These are phyloP conservation scores for Leccinum pallidistipes DNA, from an alignment of 1,284 basidiomycete genomes.

Conservation along the genomic window DNA sequence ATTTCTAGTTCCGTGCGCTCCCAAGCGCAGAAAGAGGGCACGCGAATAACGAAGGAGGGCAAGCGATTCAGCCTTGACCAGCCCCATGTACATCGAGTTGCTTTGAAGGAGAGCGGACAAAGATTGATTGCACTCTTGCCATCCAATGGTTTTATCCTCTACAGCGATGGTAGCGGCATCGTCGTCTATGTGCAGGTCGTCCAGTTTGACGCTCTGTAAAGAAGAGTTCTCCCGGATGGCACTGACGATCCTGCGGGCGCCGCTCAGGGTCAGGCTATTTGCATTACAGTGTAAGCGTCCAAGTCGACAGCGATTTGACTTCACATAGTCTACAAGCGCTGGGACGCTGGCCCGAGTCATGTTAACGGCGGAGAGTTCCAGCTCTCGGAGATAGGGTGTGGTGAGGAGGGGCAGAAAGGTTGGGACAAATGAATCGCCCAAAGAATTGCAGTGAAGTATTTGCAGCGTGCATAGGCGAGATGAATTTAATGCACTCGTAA, in stretches of 20 bases:
- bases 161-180: constrained; percentile 8
- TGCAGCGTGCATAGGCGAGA: constrained; percentile 34
- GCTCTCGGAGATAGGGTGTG: constrained; percentile 48
- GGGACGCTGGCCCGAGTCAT: constrained; percentile 49
- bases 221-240: constrained; percentile 50
- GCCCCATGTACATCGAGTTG: constrained; percentile 37
- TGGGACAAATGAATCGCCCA: constrained; percentile 50
- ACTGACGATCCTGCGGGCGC: constrained; percentile 44
- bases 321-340: constrained; percentile 48
- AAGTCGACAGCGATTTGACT: constrained; percentile 40
- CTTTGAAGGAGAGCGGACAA: constrained; percentile 41
- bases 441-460: constrained; percentile 26
- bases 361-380: constrained; percentile 55
- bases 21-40: constrained; percentile 44
- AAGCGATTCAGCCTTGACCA: constrained; percentile 51
- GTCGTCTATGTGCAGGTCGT: constrained; percentile 36
- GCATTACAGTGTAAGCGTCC: constrained; percentile 34
- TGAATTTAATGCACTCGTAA: constrained; percentile 30
- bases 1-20: neutral
- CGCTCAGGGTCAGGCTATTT: constrained; percentile 31
- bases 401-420: constrained; percentile 50
- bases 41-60: constrained; percentile 53
- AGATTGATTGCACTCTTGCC: constrained; percentile 36
- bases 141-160: constrained; percentile 35
- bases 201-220: constrained; percentile 51